Percentiles rank a stretch among this genome's conserved stretches.
These are phyloP conservation scores for Ganoderma lucidum DNA, from an alignment of 1,284 basidiomycete species.

Conservation along the genomic window DNA sequence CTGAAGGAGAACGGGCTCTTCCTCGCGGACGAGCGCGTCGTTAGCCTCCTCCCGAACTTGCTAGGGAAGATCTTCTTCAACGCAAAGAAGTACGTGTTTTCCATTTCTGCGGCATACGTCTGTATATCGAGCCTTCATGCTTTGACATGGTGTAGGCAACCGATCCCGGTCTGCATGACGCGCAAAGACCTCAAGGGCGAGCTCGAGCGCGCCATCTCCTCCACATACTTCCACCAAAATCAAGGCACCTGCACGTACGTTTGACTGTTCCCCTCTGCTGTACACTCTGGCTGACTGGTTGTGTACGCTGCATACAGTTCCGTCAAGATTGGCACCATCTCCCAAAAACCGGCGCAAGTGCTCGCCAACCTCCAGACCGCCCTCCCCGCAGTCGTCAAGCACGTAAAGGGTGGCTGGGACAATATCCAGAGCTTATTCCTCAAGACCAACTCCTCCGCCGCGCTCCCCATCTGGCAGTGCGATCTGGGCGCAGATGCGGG, in stretches of 20 bases:
- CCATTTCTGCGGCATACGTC: neutral
- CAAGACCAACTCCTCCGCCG: constrained; percentile 89
- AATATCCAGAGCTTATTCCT: constrained; percentile 92
- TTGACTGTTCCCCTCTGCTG: neutral
- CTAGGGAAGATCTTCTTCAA: constrained; percentile 93
- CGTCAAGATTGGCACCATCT: constrained; percentile 84
- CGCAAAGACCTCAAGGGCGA: constrained; percentile 91
- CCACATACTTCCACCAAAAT: constrained; percentile 94
- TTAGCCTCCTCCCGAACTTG: constrained; percentile 87
- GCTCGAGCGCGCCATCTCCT: constrained; percentile 89
- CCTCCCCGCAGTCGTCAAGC: constrained; percentile 78
- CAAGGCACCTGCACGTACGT: constrained; percentile 91
- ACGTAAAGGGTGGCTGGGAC: constrained; percentile 87
- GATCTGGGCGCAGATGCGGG: constrained; percentile 67
- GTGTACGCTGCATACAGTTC: constrained; percentile 56
- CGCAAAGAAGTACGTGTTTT: constrained; percentile 83
- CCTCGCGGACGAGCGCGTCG: constrained; percentile 90
- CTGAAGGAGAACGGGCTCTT: constrained; percentile 93
- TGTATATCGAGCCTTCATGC: constrained; percentile 2
- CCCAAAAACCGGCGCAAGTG: constrained; percentile 78
- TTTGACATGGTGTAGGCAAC: constrained; percentile 66
- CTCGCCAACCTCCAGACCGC: constrained; percentile 83
- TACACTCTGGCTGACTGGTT: too few relatives aligned
- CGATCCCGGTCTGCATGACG: constrained; percentile 89
- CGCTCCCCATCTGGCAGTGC: constrained; percentile 91